Percentiles rank a stretch among this genome's conserved stretches.
phyloP scores from a whole-genome alignment of 2,329 filamentous ascomycete genomes.

The Xylaria sp. region DNA sequence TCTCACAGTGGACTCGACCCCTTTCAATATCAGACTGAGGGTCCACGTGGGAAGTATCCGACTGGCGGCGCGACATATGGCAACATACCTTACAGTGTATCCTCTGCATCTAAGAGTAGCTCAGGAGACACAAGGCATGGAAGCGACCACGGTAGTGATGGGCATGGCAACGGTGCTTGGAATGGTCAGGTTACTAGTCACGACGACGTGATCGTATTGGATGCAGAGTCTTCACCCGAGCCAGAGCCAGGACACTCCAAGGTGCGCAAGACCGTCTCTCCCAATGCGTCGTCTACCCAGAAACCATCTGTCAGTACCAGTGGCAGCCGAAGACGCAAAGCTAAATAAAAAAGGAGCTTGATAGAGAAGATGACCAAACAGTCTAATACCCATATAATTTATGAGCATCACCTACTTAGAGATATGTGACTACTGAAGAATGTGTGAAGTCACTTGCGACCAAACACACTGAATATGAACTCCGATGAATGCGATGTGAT shows the following conservation, averaged over 20 bases:
- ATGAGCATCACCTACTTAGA: conserved; percentile 18
- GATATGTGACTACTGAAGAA: not conserved
- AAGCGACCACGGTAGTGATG: conserved; percentile 31
- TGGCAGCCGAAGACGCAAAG: conserved; percentile 31
- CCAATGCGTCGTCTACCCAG: conserved; percentile 34
- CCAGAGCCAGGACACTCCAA: conserved; percentile 29
- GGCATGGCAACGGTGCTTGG: conserved; percentile 20
- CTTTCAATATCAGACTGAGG: conserved; percentile 49
- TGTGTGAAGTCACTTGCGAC: not conserved
- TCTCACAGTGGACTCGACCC: conserved; percentile 38
- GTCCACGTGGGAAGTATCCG: conserved; percentile 36
- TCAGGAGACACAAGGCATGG: conserved; percentile 34
- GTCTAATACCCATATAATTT: conserved; percentile 20
- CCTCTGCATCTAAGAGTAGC: conserved; percentile 33
- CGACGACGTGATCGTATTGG: conserved; percentile 39
- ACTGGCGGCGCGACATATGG: conserved; percentile 28
- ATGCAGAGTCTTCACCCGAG: conserved; percentile 27
- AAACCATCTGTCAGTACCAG: conserved; percentile 35
- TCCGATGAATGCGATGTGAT: too few species aligned
- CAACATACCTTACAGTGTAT: conserved; percentile 16
- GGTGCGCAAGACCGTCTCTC: conserved; percentile 37
- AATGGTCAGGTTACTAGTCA: conserved; percentile 30
- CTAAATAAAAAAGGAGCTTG: conserved; percentile 28
- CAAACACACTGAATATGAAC: not conserved
- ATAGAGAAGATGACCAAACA: conserved; percentile 8